Evolutionary conservation across 208 protist genomes (phyloP), one percentile per base, ranked within the genome.

Genomic region (Acanthamoeba castellanii): DNA sequence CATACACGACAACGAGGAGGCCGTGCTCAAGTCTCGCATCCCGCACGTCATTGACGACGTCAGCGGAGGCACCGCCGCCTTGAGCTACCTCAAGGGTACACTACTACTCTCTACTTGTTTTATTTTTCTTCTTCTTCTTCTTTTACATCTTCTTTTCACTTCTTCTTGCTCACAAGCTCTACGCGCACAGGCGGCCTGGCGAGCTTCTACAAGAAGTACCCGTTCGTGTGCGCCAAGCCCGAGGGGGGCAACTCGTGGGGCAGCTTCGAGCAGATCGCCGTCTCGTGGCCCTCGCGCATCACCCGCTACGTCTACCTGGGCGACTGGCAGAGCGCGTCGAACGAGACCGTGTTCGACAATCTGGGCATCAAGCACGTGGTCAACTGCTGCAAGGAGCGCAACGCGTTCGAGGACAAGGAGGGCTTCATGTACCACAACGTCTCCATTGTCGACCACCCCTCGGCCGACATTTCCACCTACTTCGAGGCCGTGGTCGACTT

Each of bases 351-450:
- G 68, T 76, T 76, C 18, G 68, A 76, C 30, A 45, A 76, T 3
- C 68, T 76, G 68, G 30, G 68, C 30, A 76, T 76, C 27, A 32
- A 42, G 68, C 68, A 45, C 34, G 68, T 76, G 30, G 68, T 76
- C 30, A 76, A 76, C 68, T 76, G 68, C 68, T 76, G 68, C 68
- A 76, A 76, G 30, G 68, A 76, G 68, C 68, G 68, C 27, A 76
- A 76, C 68, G 68, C 68, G 27, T 76, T 76, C 68, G 68, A 76
- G 68, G 68, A 76, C 68, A 30, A 76, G 68, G 68, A 76, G 68
- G 68, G 68, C 9, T 76, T 76, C 68, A n/a, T 76, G n/a, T 76
- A 76, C 68, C 68, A 76, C 34, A 76, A 76, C 68, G 68, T 76
- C 37, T 32, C 68, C 68, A 76, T 76, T 20, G 68, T 76, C 11